Evolutionary conservation across 75 land plant genomes (phyloP).

Genomic region (Cupressus sempervirens): DNA sequence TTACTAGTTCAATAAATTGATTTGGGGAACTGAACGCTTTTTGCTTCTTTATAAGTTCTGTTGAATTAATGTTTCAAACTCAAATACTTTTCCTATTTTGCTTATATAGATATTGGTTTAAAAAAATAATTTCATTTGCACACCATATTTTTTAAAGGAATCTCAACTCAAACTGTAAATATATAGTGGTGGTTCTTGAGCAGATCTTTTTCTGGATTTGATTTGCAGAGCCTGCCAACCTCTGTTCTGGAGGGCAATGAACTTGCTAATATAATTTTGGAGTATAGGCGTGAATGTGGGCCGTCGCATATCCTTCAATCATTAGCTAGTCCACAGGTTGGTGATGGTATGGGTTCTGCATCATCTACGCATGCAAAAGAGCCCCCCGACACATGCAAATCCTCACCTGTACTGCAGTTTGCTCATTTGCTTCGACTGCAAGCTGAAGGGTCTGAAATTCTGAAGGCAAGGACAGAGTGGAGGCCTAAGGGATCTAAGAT

Average conservation of each 20-base stretch:
- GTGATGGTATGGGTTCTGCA: neutral
- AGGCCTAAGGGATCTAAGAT: constrained; percentile 7
- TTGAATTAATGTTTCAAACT: neutral
- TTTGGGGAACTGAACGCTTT: neutral
- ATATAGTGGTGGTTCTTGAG: neutral
- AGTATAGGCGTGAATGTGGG: constrained; percentile 41
- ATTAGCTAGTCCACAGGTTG: constrained; percentile 25
- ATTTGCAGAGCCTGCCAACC: constrained; percentile 28
- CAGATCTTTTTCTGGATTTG: constrained; percentile 1
- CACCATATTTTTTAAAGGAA: neutral
- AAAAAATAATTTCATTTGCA: neutral
- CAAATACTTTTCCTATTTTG: neutral
- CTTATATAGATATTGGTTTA: too few relatives aligned
- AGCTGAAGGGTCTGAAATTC: constrained; percentile 13
- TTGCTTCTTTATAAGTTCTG: neutral
- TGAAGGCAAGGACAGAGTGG: constrained; percentile 19
- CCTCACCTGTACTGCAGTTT: neutral
- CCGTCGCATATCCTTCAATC: constrained; percentile 33
- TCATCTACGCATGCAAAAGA: neutral
- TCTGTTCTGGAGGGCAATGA: constrained; percentile 26
- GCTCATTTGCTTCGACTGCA: constrained; percentile 14
- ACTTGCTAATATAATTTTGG: constrained; percentile 28
- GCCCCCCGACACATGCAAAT: neutral
- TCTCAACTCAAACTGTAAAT: neutral
- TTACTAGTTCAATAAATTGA: neutral